Evolutionary conservation across 2,329 filamentous ascomycete genomes (phyloP).

Genomic region (Sphaerulina vaccinii): DNA sequence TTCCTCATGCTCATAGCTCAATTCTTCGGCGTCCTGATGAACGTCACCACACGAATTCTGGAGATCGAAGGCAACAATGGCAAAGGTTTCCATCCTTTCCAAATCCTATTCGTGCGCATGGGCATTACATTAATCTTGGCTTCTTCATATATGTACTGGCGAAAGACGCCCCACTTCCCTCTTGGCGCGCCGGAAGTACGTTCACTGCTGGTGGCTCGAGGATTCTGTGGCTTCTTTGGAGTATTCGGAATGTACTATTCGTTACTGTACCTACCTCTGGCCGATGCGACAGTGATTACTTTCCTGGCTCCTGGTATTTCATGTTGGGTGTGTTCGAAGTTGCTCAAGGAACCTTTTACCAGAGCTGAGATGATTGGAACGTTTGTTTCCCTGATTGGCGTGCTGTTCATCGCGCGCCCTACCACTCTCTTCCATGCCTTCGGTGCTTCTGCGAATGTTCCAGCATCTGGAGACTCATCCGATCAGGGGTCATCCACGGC

Average conservation of each 20-base stretch:
- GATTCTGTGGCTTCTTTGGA: conserved; percentile 60
- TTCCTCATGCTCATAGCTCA: conserved; percentile 72
- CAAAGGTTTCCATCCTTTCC: conserved; percentile 74
- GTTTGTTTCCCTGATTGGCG: conserved; percentile 71
- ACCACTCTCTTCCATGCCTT: conserved; percentile 52
- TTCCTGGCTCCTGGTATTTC: conserved; percentile 79
- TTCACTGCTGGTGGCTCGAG: conserved; percentile 65
- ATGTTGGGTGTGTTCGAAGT: conserved; percentile 74
- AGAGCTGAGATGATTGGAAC: conserved; percentile 73
- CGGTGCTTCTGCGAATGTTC: conserved; percentile 30
- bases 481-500: conserved; percentile 33
- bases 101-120: conserved; percentile 81
- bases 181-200: conserved; percentile 67
- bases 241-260: conserved; percentile 48
- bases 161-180: conserved; percentile 65
- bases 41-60: conserved; percentile 72
- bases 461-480: conserved; percentile 37
- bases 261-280: conserved; percentile 75
- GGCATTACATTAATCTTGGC: conserved; percentile 67
- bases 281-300: conserved; percentile 85
- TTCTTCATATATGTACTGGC: conserved; percentile 67
- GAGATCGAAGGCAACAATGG: conserved; percentile 66
- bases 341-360: conserved; percentile 76
- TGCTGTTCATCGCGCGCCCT: conserved; percentile 79
- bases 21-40: conserved; percentile 82